Evolutionary conservation across 768 basidiomycete genomes (phyloP).

Genomic region (Termitomyces sp.): DNA sequence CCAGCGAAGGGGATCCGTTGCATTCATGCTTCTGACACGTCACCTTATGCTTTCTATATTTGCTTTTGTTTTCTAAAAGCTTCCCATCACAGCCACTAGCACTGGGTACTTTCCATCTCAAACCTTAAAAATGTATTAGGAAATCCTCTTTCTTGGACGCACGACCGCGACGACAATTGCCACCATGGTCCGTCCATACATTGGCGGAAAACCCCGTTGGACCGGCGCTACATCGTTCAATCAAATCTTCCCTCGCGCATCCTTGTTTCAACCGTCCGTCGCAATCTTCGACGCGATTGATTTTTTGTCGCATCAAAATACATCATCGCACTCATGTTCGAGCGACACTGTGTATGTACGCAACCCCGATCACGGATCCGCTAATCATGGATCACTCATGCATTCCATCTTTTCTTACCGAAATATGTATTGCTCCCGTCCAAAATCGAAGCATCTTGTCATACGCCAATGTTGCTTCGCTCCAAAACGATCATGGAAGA

Average conservation of each 20-base stretch:
- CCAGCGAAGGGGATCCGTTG: background rate
- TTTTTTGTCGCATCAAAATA: background rate
- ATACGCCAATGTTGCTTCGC: background rate
- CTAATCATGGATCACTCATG: background rate
- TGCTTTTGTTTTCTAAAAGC: slow-evolving; percentile 1
- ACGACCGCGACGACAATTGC: too few species aligned
- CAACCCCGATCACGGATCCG: slow-evolving; percentile 1
- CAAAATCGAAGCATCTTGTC: background rate
- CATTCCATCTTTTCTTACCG: background rate
- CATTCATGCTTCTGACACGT: background rate
- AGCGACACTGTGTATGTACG: too few species aligned
- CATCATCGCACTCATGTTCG: too few species aligned
- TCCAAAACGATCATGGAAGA: background rate
- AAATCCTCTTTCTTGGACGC: too few species aligned
- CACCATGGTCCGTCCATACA: too few species aligned
- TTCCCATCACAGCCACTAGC: slow-evolving; percentile 2
- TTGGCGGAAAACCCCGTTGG: too few species aligned
- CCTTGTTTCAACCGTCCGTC: background rate
- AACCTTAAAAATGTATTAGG: background rate
- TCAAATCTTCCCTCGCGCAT: too few species aligned
- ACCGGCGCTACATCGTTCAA: background rate
- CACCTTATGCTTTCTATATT: background rate
- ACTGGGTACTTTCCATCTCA: background rate
- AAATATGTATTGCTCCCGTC: background rate
- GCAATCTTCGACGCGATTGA: background rate